Base-by-base conservation (phyloP, 2,329 filamentous ascomycete genomes). In the Diaporthe sp. region DNA sequence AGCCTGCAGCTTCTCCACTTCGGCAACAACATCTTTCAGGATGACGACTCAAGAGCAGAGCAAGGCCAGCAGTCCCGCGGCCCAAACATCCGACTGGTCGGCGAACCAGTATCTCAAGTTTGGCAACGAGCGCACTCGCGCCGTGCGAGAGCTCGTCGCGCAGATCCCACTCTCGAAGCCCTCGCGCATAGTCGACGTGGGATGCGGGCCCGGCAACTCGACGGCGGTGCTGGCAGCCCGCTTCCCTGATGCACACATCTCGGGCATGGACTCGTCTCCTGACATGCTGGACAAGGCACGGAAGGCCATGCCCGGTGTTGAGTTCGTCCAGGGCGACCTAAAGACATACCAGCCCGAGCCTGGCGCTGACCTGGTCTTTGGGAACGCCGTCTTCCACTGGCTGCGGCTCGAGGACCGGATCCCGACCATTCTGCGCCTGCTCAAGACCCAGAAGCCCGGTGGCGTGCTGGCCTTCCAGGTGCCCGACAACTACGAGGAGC, bases 381-480 rank as follows among this genome's bases (percentile, higher is more conserved):
- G 86, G 63, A 92, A 92, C 75, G 90, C 90, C 0, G 89, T 89
- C 2, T 87, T 92, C 75, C 90, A 92, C 74, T 92, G 90, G 90
- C 81, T 92, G 5, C 83, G 85, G 0, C 76, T 76, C 1, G 78
- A 80, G 0, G 79, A 84, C 0, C 88, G 90, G 0, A 83, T 92
- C 9, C 81, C 82, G 0, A 83, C 86, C 2, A 82, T 92, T 6
- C 81, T 80, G 13, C 81, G 84, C 0, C 81, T 91, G 2, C 80
- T 92, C 3, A 31, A 79, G 0, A 79, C 80, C 0, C 85, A 88
- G 51, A 63, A 78, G 0, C 68, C 84, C 0, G 89, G 89, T 2
- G 87, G 86, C 42, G 86, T 89, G 0, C 82, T 92, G 7, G 90
- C 90, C 0, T 84, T 91, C 68, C 90, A 92, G 76, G 80, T 85